Evolutionary conservation across 306 rosid genomes (phyloP).

Genomic region (Alnus glutinosa): DNA sequence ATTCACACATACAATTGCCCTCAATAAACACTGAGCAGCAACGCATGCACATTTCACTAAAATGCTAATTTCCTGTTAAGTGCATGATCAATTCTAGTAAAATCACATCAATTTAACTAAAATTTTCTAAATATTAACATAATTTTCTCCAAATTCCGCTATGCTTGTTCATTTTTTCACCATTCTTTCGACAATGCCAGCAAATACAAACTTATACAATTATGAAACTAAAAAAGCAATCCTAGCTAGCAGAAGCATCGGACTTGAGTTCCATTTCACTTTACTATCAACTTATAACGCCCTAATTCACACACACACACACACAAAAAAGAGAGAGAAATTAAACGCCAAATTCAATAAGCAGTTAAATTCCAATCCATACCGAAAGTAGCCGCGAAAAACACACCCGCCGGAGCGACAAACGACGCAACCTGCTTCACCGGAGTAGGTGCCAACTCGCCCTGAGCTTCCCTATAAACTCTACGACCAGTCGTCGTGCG

Average conservation of each 20-base stretch:
- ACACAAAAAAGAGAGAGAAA: background rate
- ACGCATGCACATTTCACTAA: background rate
- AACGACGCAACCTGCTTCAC: constrained; percentile 61
- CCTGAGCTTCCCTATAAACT: constrained; percentile 74
- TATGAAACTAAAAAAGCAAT: background rate
- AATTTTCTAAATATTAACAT: background rate
- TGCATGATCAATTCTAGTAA: background rate
- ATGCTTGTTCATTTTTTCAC: background rate
- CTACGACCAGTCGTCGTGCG: constrained; percentile 55
- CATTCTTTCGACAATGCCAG: background rate
- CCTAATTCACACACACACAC: background rate
- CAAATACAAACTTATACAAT: background rate
- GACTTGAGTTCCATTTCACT: background rate
- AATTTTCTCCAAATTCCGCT: background rate
- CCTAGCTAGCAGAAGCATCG: background rate
- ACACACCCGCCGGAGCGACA: constrained; percentile 61
- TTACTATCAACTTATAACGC: background rate
- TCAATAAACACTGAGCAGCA: background rate
- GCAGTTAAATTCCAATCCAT: constrained; percentile 19
- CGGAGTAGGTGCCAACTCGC: constrained; percentile 46
- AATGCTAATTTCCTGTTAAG: background rate
- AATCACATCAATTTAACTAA: background rate
- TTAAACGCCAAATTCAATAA: background rate
- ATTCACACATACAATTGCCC: background rate
- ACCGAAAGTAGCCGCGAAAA: constrained; percentile 75